Base-by-base conservation (phyloP, 1,284 basidiomycete genomes). In the Mrakiaceae sp. region DNA sequence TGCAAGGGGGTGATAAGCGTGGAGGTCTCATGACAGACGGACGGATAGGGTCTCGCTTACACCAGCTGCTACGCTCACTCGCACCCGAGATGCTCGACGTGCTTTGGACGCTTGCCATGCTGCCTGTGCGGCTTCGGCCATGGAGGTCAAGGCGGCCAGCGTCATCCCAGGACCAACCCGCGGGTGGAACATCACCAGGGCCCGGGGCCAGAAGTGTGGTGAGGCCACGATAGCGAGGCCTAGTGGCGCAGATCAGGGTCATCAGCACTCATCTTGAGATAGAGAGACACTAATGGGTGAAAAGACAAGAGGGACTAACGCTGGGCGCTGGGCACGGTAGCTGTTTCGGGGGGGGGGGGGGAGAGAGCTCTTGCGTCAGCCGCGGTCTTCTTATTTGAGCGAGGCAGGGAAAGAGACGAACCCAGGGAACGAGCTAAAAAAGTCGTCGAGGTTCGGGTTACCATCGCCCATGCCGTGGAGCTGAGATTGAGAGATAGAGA, bases 401-500 rank as follows among this genome's bases (percentile, higher is more conserved):
- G 1, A 49, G 3, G 10, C 16, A 52, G 50, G 40, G 11, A 52
- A 42, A 43, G 14, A 14, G 49, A 55, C 60, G 44, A 8, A 66
- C 65, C 62, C 55, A 6, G 65, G 57, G 44, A 62, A 59, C 3
- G 61, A 63, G n/a, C 40, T n/a, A 44, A 66, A 66, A 49, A 66
- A 66, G 16, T 56, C 54, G 48, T 66, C 65, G 10, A 66, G 56
- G 43, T 54, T 16, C 9, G 40, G 16, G 53, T 66, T 66, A 7
- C 64, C 64, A 27, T 66, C 64, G 14, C 64, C 53, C 54, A 66
- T 66, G 7, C 64, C 64, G 48, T 66, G 64, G 10, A 66, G 56
- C 64, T 66, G 54, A 14, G 6, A 43, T 5, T 4, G 43, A 42
- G 40, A 47, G 43, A 16, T 3, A 27, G 49, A 12, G 12, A 39